Evolutionary conservation across 2,329 filamentous ascomycete genomes (phyloP).

Genomic region (Aureobasidium mangrovei): DNA sequence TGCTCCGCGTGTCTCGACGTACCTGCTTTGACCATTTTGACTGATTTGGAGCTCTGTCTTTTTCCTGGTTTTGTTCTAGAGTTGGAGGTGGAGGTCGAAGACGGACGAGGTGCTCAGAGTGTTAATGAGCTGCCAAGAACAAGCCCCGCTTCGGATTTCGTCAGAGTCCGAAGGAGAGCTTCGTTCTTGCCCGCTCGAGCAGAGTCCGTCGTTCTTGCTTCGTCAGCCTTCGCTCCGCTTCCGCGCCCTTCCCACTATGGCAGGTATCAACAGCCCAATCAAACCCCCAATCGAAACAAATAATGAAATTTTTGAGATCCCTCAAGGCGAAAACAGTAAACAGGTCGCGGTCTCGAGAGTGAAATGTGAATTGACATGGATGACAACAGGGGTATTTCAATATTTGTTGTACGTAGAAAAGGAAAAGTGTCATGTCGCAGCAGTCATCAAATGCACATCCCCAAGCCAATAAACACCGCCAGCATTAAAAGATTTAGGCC

Average conservation of each 20-base stretch:
- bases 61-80: background rate
- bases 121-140: background rate
- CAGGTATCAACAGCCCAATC: too few species aligned
- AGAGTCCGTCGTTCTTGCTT: background rate
- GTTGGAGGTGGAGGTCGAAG: background rate
- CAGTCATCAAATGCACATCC: conserved; percentile 14
- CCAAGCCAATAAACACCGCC: background rate
- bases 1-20: conserved; percentile 35
- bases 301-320: background rate
- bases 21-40: conserved; percentile 99
- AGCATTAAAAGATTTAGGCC: conserved; percentile 7
- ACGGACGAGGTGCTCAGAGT: background rate
- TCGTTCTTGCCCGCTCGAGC: too few species aligned
- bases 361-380: background rate
- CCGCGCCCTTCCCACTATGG: background rate
- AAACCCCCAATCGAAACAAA: conserved; percentile 1
- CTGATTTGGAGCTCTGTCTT: conserved; percentile 33
- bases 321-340: background rate
- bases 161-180: background rate
- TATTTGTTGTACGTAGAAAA: conserved; percentile 11
- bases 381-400: conserved; percentile 13
- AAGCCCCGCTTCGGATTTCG: background rate
- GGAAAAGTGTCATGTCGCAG: conserved; percentile 10
- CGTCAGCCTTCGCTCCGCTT: conserved; percentile 1
- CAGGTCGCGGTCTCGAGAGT: background rate